These are phyloP conservation scores for Xylariomycetidae sp. DNA, from an alignment of 2,329 filamentous ascomycete genomes.

Conservation along the genomic window DNA sequence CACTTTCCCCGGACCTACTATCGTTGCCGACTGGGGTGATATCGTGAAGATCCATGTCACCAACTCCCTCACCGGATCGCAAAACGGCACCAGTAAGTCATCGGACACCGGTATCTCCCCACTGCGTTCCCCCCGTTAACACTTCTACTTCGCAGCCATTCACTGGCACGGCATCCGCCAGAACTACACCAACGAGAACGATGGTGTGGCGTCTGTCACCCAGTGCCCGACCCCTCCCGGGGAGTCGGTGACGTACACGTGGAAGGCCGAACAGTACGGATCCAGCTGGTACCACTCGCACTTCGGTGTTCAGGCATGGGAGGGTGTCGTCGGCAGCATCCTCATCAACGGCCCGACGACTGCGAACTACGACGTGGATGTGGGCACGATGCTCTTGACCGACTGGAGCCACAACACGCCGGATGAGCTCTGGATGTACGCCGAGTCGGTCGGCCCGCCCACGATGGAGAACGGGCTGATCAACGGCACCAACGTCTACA, in stretches of 20 bases:
- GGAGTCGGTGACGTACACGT: constrained; percentile 49
- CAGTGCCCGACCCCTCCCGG: constrained; percentile 48
- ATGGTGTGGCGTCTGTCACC: constrained; percentile 48
- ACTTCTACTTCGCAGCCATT: constrained; percentile 26
- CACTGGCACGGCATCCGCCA: constrained; percentile 61
- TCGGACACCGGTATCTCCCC: not conserved
- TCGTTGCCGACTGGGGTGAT: constrained; percentile 44
- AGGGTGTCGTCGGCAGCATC: constrained; percentile 55
- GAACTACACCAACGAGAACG: constrained; percentile 44
- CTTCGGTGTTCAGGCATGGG: constrained; percentile 40
- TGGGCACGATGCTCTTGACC: constrained; percentile 51
- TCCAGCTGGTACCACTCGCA: constrained; percentile 58
- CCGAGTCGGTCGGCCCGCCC: constrained; percentile 27
- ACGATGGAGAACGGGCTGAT: constrained; percentile 36
- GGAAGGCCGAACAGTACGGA: constrained; percentile 48
- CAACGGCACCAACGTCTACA: constrained; percentile 26
- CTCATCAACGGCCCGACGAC: constrained; percentile 55
- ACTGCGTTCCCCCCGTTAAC: not conserved
- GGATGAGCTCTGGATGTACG: constrained; percentile 28
- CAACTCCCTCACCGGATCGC: constrained; percentile 38
- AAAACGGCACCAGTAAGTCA: constrained; percentile 47
- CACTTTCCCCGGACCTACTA: constrained; percentile 21
- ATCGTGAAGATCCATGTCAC: constrained; percentile 46
- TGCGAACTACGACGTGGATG: constrained; percentile 56
- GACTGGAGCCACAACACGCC: constrained; percentile 50